Conservation (phyloP, 179 eudicot species). For the Beta macrorhiza region DNA sequence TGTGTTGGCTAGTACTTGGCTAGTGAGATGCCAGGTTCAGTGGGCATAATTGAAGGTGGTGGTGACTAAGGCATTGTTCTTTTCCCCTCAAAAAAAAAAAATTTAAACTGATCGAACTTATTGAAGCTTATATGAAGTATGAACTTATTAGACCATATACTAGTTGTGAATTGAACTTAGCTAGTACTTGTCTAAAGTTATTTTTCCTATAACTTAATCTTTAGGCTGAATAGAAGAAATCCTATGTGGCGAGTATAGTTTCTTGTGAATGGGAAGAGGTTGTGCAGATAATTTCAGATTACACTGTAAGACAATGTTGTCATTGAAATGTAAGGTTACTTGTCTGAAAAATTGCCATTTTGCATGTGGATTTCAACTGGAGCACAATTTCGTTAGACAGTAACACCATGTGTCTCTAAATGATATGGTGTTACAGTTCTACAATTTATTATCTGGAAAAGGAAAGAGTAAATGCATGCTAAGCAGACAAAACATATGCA, state of each 20-base stretch:
- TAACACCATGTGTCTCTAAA: neutral
- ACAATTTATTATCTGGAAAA: neutral
- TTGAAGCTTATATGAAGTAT: too few relatives aligned
- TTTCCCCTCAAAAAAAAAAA: too few relatives aligned
- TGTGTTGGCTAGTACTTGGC: neutral
- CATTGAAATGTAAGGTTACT: neutral
- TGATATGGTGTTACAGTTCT: neutral
- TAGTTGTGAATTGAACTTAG: too few relatives aligned
- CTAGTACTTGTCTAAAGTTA: too few relatives aligned
- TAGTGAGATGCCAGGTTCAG: neutral
- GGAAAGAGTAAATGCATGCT: neutral
- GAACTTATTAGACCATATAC: too few relatives aligned
- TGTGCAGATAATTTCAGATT: neutral
- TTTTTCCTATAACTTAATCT: too few relatives aligned
- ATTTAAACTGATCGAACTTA: too few relatives aligned
- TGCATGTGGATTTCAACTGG: neutral
- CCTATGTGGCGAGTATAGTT: neutral
- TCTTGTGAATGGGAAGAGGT: neutral
- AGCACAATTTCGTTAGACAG: neutral
- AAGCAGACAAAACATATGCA: slow-evolving; percentile 4
- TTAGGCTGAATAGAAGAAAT: too few relatives aligned
- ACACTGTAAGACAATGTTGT: neutral
- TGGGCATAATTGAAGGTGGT: neutral
- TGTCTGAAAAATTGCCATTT: neutral
- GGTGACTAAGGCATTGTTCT: neutral